Percentiles rank a stretch among this genome's conserved stretches.
phyloP scores from a whole-genome alignment of 2,329 filamentous ascomycete species.

The Leptodontidium sp. region DNA sequence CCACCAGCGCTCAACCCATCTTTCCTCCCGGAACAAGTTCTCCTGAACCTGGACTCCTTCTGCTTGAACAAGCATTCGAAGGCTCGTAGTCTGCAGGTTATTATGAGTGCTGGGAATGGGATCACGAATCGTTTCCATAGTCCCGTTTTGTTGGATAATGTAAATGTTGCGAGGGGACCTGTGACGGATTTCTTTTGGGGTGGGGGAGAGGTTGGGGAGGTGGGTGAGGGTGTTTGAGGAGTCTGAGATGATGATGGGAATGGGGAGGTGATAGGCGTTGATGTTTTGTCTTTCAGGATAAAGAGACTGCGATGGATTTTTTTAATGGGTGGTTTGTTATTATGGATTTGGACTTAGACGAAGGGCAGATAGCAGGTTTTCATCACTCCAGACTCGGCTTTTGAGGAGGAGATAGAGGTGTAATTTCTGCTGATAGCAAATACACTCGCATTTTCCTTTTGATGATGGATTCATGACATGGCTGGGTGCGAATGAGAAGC shows the following conservation, averaged over 20 bases:
- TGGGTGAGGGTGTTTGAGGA: not conserved
- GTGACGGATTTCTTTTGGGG: not conserved
- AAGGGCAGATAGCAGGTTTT: too few relatives aligned
- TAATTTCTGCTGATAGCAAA: too few relatives aligned
- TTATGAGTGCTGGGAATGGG: not conserved
- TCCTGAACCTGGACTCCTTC: not conserved
- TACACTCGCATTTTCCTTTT: too few relatives aligned
- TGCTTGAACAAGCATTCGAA: not conserved
- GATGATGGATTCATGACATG: too few relatives aligned
- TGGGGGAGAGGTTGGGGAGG: not conserved
- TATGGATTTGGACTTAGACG: too few relatives aligned
- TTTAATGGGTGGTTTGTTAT: too few relatives aligned
- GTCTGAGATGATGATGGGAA: not conserved
- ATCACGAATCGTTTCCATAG: not conserved
- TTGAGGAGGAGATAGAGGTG: too few relatives aligned
- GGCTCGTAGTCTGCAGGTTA: not conserved
- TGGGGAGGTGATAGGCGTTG: not conserved
- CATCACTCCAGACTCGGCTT: too few relatives aligned
- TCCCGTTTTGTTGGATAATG: slow-evolving; percentile 6
- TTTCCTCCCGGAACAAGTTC: not conserved
- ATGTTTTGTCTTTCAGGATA: too few relatives aligned
- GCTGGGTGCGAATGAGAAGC: too few relatives aligned
- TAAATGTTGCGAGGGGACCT: slow-evolving; percentile 5
- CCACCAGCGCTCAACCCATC: not conserved
- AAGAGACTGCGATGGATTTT: too few relatives aligned